Evolutionary conservation across 352 stramenopile species (phyloP), one percentile per base, ranked within the genome.

Genomic region (Phytophthora hybrid): DNA sequence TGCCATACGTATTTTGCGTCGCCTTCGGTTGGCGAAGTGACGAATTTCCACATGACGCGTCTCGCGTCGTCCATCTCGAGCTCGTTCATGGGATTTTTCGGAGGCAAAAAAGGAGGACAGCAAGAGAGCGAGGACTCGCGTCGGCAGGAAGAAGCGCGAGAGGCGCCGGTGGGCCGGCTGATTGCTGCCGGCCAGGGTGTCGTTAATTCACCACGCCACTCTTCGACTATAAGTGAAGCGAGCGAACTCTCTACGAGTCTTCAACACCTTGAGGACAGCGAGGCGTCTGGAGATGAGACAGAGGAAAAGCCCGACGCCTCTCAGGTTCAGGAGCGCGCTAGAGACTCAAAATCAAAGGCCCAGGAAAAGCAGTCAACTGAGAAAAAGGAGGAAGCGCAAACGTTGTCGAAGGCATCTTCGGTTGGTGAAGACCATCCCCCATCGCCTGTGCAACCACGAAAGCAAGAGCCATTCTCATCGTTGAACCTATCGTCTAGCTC

Each of bases 1-100:
- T 96, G 89, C 63, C 85, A 94, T 61, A 93, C 85, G 32, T 96
- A 94, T 64, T 96, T 96, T 77, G 87, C 89, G 4, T 94, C 89
- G 8, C 89, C 89, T 11, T 84, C 84, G 1, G 84, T 96, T 14
- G 89, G 87, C 0, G 87, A 93, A 31, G 87, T 91, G 49, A 96
- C 89, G 44, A 94, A 93, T 72, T 96, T 96, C 63, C 89, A 96
- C 79, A 87, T 94, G 69, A 83, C 79, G n/a, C 77, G 85, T 2
- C 75, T 96, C 21, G 85, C 89, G 61, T 88, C 85, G 56, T 93
- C 87, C 44, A 90, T 95, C 46, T 91, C 84, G 29, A 92, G 83
- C 58, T 94, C 86, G 34, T 91, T 96, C 23, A 85, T 91, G 63
- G 83, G 83, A 8, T 78, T 95, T 6, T 95, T 95, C 57, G 77